These are phyloP conservation scores for Diaporthe longicolla DNA, from an alignment of 2,329 filamentous ascomycete genomes.

Conservation along the genomic window DNA sequence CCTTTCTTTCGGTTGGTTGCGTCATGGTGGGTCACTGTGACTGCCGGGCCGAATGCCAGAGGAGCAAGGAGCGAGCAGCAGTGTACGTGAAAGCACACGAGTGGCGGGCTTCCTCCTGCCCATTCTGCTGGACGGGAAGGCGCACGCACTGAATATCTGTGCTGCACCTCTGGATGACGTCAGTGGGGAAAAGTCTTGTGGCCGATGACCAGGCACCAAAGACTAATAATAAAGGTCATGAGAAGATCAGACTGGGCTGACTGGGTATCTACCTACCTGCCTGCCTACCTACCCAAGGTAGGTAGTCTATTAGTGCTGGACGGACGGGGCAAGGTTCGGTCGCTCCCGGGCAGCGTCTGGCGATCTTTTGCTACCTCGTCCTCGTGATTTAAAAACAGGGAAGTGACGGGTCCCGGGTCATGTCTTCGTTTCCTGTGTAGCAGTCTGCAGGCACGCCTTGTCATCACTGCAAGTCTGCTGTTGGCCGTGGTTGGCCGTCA, in stretches of 20 bases:
- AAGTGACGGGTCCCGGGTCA: neutral
- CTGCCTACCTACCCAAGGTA: too few relatives aligned
- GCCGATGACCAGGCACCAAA: neutral
- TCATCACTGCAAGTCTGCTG: neutral
- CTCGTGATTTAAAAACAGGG: neutral
- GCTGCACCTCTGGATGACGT: conserved; percentile 18
- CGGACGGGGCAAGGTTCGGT: neutral
- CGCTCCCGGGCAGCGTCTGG: neutral
- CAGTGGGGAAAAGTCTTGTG: conserved; percentile 16
- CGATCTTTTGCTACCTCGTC: neutral
- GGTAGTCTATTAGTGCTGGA: neutral
- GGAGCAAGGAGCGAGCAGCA: neutral
- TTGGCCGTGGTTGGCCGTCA: too few relatives aligned
- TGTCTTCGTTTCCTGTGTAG: neutral
- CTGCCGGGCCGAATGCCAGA: conserved; percentile 29
- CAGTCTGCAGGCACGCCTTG: neutral
- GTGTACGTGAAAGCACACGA: neutral
- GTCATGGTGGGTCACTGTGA: conserved; percentile 27
- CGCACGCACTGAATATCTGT: neutral
- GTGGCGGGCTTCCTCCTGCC: conserved; percentile 14
- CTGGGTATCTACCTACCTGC: neutral
- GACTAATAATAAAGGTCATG: neutral
- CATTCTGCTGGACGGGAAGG: conserved; percentile 2
- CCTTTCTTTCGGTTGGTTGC: neutral
- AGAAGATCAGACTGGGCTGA: neutral